These are phyloP conservation scores for Phoenix roebelenii DNA, from an alignment of 176 grass and related monocot species.

Conservation along the genomic window DNA sequence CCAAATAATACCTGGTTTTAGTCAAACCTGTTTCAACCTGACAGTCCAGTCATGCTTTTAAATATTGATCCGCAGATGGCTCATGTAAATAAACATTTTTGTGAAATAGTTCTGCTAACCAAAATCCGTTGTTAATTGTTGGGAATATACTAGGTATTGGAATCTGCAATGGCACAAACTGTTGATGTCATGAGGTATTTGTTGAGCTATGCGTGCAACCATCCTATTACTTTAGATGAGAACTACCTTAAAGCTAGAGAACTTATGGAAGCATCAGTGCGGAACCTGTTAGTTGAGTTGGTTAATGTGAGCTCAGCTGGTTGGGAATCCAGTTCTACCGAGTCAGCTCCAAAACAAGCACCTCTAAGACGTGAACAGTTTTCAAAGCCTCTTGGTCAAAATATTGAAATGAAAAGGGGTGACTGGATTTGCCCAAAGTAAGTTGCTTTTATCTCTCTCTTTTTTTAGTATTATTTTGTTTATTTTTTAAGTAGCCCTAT, in stretches of 20 bases:
- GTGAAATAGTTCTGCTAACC: no score
- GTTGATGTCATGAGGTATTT: slow-evolving; percentile 74
- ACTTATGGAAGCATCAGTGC: slow-evolving; percentile 49
- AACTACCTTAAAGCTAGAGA: slow-evolving; percentile 32
- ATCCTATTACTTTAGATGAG: slow-evolving; percentile 5
- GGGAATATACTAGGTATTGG: slow-evolving; percentile 29
- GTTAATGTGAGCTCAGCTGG: slow-evolving; percentile 29
- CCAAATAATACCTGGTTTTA: no score
- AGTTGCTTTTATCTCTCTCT: slow-evolving; percentile 11
- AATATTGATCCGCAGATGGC: no score
- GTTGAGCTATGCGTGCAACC: slow-evolving; percentile 56
- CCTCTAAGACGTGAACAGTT: slow-evolving; percentile 19
- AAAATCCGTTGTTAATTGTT: no score
- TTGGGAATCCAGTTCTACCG: slow-evolving; percentile 19
- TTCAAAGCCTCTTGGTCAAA: slow-evolving; percentile 38
- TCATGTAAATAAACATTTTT: no score
- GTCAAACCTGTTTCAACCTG: no score
- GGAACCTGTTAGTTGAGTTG: slow-evolving; percentile 57
- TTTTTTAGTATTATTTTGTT: slow-evolving; percentile 6
- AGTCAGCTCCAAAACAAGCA: slow-evolving; percentile 22
- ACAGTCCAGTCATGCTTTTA: no score
- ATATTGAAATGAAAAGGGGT: slow-evolving; percentile 83
- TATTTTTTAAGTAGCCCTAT: neutral
- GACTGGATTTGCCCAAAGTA: slow-evolving; percentile 90
- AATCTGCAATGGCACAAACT: slow-evolving; percentile 51